Evolutionary conservation across 768 basidiomycete genomes (phyloP), one percentile per base, ranked within the genome.

Genomic region (Suillus fuscotomentosus): DNA sequence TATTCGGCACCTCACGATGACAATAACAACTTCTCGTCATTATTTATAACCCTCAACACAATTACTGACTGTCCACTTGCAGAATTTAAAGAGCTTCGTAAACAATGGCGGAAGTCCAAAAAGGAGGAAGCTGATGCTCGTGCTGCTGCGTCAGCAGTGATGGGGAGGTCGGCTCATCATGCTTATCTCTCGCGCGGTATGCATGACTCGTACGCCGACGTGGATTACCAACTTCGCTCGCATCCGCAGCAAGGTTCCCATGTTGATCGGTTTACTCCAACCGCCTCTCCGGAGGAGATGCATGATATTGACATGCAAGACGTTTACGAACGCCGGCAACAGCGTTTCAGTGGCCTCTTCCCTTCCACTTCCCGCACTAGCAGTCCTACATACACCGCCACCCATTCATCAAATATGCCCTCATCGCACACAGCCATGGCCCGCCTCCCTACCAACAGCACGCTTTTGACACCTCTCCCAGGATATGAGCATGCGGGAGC

Each of bases 1-100:
- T 61, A 55, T 62, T 63, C 57, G 65, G 53, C 54, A 36, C 38
- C 65, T 60, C 65, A 59, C n/a, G 11, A 24, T 24, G 38, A 24
- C 55, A 27, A 55, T 51, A 60, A 60, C 15, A 31, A 13, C 64
- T 70, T 68, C 41, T 67, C 60, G 13, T 4, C 38, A 41, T 59
- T 59, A 11, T 38, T 17, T 34, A 60, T 48, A 13, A 27, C 2
- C 13, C 53, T 43, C 61, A 27, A 14, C 24, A 48, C n/a, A 4
- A 11, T 63, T 75, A 39, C 76, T 57, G 20, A 14, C 53, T 1
- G 31, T 45, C 63, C 66, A 64, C 55, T 63, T 68, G 54, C 78
- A 98, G 97, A 99, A 81, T 99, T 99, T 84, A 98, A 97, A 73
- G 97, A 99, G 73, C 87, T 98, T 70, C 89, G 97, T 63, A 98